These are phyloP conservation scores for Phytopythium mirpurense DNA, from an alignment of 352 stramenopile genomes.

Conservation along the genomic window DNA sequence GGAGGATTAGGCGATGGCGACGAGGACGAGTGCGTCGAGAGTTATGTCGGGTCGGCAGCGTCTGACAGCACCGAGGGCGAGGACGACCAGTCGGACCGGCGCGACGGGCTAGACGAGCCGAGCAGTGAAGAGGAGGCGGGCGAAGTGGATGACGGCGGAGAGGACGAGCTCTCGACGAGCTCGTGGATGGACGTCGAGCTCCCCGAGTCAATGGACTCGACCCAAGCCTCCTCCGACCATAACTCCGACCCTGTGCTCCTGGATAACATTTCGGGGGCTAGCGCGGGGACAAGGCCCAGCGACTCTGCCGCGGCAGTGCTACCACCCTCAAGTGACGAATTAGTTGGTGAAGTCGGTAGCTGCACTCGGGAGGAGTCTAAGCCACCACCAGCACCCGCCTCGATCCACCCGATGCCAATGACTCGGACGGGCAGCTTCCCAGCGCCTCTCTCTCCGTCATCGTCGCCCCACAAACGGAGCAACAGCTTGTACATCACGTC, in stretches of 20 bases:
- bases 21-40: conserved; percentile 6
- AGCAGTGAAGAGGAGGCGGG: background rate
- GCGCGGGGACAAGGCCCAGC: background rate
- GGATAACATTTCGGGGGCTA: background rate
- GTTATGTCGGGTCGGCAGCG: background rate
- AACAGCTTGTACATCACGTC: conserved; percentile 28
- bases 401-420: conserved; percentile 24
- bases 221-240: background rate
- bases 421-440: conserved; percentile 9
- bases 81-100: background rate
- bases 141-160: background rate
- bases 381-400: conserved; percentile 2
- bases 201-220: background rate
- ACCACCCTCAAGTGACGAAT: no score
- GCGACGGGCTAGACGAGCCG: background rate
- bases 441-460: conserved; percentile 11
- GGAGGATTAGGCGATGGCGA: background rate
- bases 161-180: background rate
- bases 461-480: conserved; percentile 36
- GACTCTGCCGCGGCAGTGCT: no score
- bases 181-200: conserved; percentile 6
- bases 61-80: background rate
- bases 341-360: background rate
- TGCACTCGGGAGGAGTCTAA: background rate
- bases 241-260: background rate